Evolutionary conservation across 306 rosid genomes (phyloP), one percentile per base, ranked within the genome.

Genomic region (Erythrophleum fordii): DNA sequence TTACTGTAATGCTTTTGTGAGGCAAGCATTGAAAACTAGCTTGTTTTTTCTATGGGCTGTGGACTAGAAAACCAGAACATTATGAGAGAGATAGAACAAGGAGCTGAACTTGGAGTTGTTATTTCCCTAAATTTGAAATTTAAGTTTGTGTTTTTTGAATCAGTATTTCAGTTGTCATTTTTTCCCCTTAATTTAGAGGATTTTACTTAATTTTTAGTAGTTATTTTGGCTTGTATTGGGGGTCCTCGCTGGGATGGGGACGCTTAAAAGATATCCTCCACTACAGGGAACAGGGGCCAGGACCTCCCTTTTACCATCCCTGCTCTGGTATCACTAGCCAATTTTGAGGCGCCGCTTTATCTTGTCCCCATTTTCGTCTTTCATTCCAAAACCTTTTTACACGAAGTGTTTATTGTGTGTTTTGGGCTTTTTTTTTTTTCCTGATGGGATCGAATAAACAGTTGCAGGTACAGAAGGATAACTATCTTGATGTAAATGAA

Each of bases 401-500:
- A 22, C 72, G 11, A 7, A 20, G n/a, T 5, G 49, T 67, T 41
- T 11, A 39, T 67, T 0, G 51, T 11, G 29, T 22, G 34, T 22
- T 10, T 67, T 39, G 14, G n/a, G 6, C 1, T 58, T 23, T 42
- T 44, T 6, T 5, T 13, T 11, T 12, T 12, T 11, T 14, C 5
- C 56, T 70, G 18, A 46, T 8, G 37, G 5, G 23, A 70, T 26
- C 48, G 14, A 16, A 45, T 45, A 9, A 16, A 28, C 59, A 70
- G 39, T 18, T 70, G 44, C 58, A 28, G 60, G 59, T 48, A 17
- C 41, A 14, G 60, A 70, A 48, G 75, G 59, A 28, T 70, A 16
- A 25, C 4, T 4, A 26, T 69, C 25, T 46, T 70, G 75, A 48
- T 44, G 58, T 69, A 48, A 28, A 70, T 46, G 75, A 70, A 46